These are phyloP conservation scores for Secale cereale DNA, from an alignment of 176 grass and related monocot species.

Conservation along the genomic window DNA sequence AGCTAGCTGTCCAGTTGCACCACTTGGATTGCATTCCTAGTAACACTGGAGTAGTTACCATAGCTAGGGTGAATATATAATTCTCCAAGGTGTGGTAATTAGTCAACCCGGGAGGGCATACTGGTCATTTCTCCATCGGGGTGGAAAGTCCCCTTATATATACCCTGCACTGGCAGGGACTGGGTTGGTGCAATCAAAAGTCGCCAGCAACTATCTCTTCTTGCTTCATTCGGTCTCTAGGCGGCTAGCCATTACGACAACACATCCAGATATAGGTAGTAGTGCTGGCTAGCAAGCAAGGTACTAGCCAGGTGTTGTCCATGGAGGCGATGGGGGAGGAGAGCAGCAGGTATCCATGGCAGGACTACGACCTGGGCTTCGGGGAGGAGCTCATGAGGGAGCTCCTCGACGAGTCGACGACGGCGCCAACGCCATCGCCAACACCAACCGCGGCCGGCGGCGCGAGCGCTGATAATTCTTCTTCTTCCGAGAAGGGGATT, in stretches of 20 bases:
- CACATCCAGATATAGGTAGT: neutral
- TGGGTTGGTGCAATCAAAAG: slow-evolving; percentile 34
- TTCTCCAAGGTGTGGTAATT: neutral
- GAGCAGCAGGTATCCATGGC: slow-evolving; percentile 32
- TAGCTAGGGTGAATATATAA: neutral
- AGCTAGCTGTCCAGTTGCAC: neutral
- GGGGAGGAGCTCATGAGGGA: slow-evolving; percentile 61
- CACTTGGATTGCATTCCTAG: neutral
- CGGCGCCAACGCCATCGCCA: neutral
- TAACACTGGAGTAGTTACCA: neutral
- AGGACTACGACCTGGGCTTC: slow-evolving; percentile 7
- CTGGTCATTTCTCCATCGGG: slow-evolving; percentile 21
- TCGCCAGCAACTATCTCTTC: neutral
- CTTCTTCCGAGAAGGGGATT: neutral
- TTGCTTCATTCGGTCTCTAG: slow-evolving; percentile 2
- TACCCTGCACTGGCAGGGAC: neutral
- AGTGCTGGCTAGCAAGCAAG: neutral
- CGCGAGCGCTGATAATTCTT: neutral
- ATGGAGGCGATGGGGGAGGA: slow-evolving; percentile 44
- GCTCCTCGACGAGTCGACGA: slow-evolving; percentile 26
- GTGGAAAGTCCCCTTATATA: slow-evolving; percentile 21
- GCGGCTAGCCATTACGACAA: neutral
- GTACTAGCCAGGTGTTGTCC: neutral
- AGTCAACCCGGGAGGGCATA: slow-evolving; percentile 23
- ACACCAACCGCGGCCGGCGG: neutral